Evolutionary conservation across 306 rosid species (phyloP), one percentile per base, ranked within the genome.

Genomic region (Purshia tridentata): DNA sequence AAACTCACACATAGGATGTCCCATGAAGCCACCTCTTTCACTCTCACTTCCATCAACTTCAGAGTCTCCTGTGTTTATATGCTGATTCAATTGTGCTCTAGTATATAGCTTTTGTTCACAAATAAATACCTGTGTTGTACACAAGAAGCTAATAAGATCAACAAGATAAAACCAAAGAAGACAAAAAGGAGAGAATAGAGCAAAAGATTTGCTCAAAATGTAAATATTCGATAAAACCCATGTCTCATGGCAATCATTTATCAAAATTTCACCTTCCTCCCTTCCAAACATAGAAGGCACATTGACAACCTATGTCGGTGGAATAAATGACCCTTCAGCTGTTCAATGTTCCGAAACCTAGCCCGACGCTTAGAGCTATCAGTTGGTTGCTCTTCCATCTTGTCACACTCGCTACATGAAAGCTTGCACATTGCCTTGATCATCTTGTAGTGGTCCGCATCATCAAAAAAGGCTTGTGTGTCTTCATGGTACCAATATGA

Each of bases 31-130:
- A 58, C 99, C 99, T 84, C 99, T 91, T 56, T 91, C 99, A 69
- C 96, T 90, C 93, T 94, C 96, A 78, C 86, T 94, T 78, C 99
- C 99, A 78, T 94, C 99, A 80, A 91, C 97, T 87, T 84, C 91
- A 19, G 99, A 91, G 76, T 88, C 91, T 66, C 99, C 99, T 5
- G 95, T 85, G 82, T 58, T 81, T 69, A 80, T 85, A 79, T 94
- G 99, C 74, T 84, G 97, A 54, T 83, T 94, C 86, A 94, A 75
- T 72, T 94, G 98, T 50, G 90, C 79, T 79, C 88, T 94, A 63
- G 82, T 81, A 79, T 94, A 94, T 35, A 94, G 88, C 72, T 91
- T 94, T 84, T 94, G 99, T 75, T 94, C 99, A 84, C 96, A 94
- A 78, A 94, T 88, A 78, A 94, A 94, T 20, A 91, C 86, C 97